phyloP scores from a whole-genome alignment of 2,329 filamentous ascomycete genomes.

The Paracoccidioides lutzii region DNA sequence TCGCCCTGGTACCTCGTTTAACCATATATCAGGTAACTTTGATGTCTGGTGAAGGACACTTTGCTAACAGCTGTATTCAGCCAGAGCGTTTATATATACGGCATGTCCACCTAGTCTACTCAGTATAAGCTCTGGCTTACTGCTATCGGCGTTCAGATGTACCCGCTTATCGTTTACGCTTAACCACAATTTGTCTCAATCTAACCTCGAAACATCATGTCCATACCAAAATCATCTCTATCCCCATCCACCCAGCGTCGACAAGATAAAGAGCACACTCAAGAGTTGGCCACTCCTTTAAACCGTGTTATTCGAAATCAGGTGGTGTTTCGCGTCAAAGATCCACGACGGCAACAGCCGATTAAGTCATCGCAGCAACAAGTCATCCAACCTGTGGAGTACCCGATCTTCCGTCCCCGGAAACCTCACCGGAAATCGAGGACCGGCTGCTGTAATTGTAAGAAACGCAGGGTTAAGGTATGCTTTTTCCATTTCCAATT shows the following conservation, averaged over 20 bases:
- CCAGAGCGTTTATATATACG: too few species aligned
- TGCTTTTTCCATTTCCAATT: not conserved
- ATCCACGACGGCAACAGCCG: constrained; percentile 1
- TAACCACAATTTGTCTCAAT: too few species aligned
- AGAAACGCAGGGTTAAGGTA: constrained; percentile 26
- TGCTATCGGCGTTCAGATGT: not conserved
- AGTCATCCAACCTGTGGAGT: constrained; percentile 1
- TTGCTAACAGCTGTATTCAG: too few species aligned
- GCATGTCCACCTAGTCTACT: not conserved
- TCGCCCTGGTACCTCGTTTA: not conserved
- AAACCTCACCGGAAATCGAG: constrained; percentile 25
- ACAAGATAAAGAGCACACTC: not conserved
- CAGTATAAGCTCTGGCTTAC: not conserved
- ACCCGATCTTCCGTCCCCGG: constrained; percentile 18
- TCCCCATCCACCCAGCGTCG: not conserved
- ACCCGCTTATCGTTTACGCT: not conserved
- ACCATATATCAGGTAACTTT: too few species aligned
- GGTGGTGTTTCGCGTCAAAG: constrained; percentile 11
- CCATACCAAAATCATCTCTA: not conserved
- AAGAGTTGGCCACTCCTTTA: not conserved
- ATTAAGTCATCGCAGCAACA: not conserved
- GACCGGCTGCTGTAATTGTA: constrained; percentile 23
- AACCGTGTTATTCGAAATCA: constrained; percentile 11
- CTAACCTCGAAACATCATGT: not conserved
- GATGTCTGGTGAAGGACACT: too few species aligned